phyloP scores from a whole-genome alignment of 2,329 filamentous ascomycete genomes.

The Cercospora beticola region DNA sequence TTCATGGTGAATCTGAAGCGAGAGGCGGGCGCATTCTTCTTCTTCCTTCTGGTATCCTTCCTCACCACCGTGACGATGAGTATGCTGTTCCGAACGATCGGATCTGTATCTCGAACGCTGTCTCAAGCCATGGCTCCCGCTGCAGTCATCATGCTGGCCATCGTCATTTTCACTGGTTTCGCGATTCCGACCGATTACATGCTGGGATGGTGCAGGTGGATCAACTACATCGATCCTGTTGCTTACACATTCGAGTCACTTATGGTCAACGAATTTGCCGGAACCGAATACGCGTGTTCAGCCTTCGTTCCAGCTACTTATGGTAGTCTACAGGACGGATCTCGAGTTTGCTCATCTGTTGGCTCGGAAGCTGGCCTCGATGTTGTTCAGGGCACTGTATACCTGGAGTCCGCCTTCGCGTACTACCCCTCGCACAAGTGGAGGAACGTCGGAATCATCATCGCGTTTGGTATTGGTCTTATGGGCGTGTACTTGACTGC shows the following conservation, averaged over 20 bases:
- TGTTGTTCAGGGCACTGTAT: constrained; percentile 43
- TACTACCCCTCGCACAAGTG: constrained; percentile 46
- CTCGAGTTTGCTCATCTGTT: constrained; percentile 44
- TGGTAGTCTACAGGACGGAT: constrained; percentile 31
- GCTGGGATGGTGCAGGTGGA: constrained; percentile 78
- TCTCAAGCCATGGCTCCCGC: constrained; percentile 58
- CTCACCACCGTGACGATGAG: constrained; percentile 74
- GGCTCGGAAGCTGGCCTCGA: constrained; percentile 43
- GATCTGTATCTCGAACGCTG: constrained; percentile 68
- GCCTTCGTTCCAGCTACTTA: constrained; percentile 48
- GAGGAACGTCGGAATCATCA: constrained; percentile 50
- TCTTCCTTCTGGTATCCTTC: constrained; percentile 77
- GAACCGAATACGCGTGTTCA: constrained; percentile 57
- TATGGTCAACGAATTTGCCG: constrained; percentile 69
- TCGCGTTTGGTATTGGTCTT: constrained; percentile 47
- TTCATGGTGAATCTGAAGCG: constrained; percentile 82
- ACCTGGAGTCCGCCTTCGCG: constrained; percentile 36
- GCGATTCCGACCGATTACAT: constrained; percentile 60
- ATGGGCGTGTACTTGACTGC: constrained; percentile 46
- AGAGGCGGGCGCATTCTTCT: constrained; percentile 76
- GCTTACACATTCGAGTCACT: constrained; percentile 78
- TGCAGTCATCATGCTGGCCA: constrained; percentile 60
- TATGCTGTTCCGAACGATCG: constrained; percentile 81
- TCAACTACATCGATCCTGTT: constrained; percentile 77
- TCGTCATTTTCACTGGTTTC: constrained; percentile 70